These are phyloP conservation scores for Geosmithia flava DNA, from an alignment of 2,329 filamentous ascomycete genomes.

Conservation along the genomic window DNA sequence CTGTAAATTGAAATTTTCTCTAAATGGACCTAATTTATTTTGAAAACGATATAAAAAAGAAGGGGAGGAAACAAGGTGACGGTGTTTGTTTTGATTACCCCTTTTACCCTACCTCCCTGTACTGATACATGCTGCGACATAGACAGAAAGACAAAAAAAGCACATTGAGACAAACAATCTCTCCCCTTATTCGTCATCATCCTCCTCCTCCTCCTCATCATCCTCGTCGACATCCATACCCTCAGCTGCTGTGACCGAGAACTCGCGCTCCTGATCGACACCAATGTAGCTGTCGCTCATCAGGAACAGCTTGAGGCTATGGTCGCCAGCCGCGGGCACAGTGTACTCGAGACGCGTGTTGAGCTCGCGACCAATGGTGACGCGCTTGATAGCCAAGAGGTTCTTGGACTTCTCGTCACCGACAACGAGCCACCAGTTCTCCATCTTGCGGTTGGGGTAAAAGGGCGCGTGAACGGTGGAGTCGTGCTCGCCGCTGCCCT, in stretches of 20 bases:
- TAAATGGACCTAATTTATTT: background rate
- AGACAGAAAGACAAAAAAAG: background rate
- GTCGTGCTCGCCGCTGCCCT: conserved; percentile 55
- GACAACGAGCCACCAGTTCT: conserved; percentile 98
- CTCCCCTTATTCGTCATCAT: conserved; percentile 10
- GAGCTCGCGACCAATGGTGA: conserved; percentile 71
- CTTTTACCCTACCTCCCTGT: background rate
- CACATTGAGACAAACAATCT: background rate
- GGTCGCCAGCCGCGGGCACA: conserved; percentile 70
- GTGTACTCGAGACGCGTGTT: conserved; percentile 79
- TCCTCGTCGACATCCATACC: conserved; percentile 92
- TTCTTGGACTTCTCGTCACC: conserved; percentile 84
- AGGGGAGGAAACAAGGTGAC: background rate
- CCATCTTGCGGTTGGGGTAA: conserved; percentile 82
- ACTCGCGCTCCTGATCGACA: conserved; percentile 89
- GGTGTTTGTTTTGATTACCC: background rate
- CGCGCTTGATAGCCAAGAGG: conserved; percentile 84
- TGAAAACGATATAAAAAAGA: background rate
- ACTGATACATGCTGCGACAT: background rate
- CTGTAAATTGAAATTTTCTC: background rate
- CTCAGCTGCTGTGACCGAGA: conserved; percentile 75
- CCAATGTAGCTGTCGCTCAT: conserved; percentile 98
- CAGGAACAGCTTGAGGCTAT: conserved; percentile 81
- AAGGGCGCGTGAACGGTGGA: conserved; percentile 88
- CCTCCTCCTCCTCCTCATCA: conserved; percentile 63